Conservation (phyloP, 768 basidiomycete species). For the Lanmaoa rubissima region DNA sequence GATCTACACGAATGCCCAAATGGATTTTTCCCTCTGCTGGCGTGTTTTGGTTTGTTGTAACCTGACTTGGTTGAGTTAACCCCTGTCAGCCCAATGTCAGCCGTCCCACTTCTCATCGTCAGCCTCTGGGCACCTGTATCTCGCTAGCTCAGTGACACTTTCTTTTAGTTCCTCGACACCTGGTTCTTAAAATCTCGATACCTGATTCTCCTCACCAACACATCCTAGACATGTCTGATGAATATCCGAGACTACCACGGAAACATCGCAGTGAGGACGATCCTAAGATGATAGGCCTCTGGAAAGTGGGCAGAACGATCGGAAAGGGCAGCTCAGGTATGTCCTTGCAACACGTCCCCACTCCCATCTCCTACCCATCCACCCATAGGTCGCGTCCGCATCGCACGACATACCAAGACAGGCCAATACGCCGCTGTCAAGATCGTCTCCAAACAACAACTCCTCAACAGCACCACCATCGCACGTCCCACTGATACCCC, state of each 20-base stretch:
- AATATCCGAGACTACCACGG: constrained; percentile 30
- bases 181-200: not conserved
- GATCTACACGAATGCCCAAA: constrained; percentile 23
- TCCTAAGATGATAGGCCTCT: constrained; percentile 71
- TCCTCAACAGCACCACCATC: constrained; percentile 58
- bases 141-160: not conserved
- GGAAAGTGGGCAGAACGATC: constrained; percentile 84
- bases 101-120: constrained; percentile 5
- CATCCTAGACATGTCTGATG: constrained; percentile 25
- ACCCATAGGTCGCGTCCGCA: constrained; percentile 76
- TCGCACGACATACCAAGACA: constrained; percentile 84
- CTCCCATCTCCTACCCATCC: not conserved
- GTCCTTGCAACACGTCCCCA: constrained; percentile 10
- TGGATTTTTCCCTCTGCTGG: not conserved
- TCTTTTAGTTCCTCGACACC: not conserved
- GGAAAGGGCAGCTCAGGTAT: constrained; percentile 78
- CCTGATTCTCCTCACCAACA: constrained; percentile 19
- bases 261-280: constrained; percentile 37
- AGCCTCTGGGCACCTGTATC: constrained; percentile 13
- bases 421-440: constrained; percentile 92
- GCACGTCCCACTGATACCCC: constrained; percentile 63
- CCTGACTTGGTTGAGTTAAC: constrained; percentile 10
- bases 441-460: constrained; percentile 77
- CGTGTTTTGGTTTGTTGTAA: constrained; percentile 8
- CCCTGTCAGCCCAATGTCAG: constrained; percentile 22